Conservation (phyloP, 495 filamentous ascomycete genomes). For the Aspergillus ellipticus region DNA sequence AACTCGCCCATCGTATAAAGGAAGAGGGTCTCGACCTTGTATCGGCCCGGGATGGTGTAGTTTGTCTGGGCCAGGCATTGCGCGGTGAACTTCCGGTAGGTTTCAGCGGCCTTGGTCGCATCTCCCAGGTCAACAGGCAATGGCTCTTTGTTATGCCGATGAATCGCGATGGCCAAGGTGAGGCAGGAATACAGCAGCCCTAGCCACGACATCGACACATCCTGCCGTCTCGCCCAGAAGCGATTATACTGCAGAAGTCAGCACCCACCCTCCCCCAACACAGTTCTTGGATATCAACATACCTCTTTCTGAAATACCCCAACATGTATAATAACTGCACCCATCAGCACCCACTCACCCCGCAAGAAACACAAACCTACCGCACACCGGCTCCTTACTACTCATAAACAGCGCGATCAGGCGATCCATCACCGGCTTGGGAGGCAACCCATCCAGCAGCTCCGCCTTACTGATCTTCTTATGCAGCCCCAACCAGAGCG, state of each 20-base stretch:
- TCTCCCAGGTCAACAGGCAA: conserved; percentile 19
- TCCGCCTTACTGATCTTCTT: conserved; percentile 32
- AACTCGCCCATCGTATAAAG: conserved; percentile 37
- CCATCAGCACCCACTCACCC: background rate
- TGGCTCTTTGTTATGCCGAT: conserved; percentile 27
- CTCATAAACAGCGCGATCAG: conserved; percentile 46
- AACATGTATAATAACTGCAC: conserved; percentile 12
- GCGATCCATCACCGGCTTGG: conserved; percentile 38
- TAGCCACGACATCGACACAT: conserved; percentile 36
- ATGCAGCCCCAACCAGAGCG: conserved; percentile 39
- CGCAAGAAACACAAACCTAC: conserved; percentile 18
- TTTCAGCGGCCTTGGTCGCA: conserved; percentile 6
- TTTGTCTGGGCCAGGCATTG: conserved; percentile 13
- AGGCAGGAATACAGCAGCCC: conserved; percentile 34
- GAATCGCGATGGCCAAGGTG: conserved; percentile 27
- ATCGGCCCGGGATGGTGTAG: conserved; percentile 7
- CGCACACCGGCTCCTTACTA: conserved; percentile 37
- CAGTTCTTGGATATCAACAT: background rate
- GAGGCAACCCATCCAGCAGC: conserved; percentile 37
- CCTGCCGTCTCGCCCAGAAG: conserved; percentile 33
- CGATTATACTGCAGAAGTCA: conserved; percentile 25
- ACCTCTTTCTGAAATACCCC: conserved; percentile 17
- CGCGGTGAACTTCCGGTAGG: conserved; percentile 7
- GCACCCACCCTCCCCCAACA: background rate
- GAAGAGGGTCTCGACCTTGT: conserved; percentile 34